Evolutionary conservation across 2,329 filamentous ascomycete species (phyloP), one percentile per base, ranked within the genome.

Genomic region (Aspergillus sp.): DNA sequence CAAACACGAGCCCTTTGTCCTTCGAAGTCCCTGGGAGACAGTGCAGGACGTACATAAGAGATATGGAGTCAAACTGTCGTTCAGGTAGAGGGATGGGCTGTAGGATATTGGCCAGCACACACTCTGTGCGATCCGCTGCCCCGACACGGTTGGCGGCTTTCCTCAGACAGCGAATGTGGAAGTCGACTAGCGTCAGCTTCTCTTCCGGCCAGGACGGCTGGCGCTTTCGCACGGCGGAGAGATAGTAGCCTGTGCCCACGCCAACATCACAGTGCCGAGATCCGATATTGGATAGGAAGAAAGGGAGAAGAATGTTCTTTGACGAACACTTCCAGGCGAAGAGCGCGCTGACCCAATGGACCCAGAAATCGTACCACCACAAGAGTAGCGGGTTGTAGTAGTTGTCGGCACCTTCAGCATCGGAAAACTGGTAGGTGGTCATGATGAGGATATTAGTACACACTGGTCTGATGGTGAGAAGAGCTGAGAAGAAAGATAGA

Each of bases 1-100:
- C 49, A 17, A 77, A 65, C 2, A 73, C 62, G 10, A 31, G 43
- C 11, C 66, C 50, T 55, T 76, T 75, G 4, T 54, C 52, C 10
- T 51, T 32, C 3, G 51, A 44, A 1, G 66, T 64, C 0, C 66
- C 67, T 0, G 74, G 74, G 9, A 78, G 55, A 58, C 75, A 77
- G 57, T 78, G 75, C 14, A 77, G 62, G 4, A 77, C 54, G 55
- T 74, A 77, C 58, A 75, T 76, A 61, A 76, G 65, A 13, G 71
- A 72, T 47, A 80, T 72, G 1, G 74, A 74, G 56, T 76, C 71
- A 56, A 75, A 79, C 43, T 58, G 59, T 3, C 52, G 55, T 20
- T 56, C 47, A 0, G 70, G 70, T 3, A 53, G 3, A 5, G 40
- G 14, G 2, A 71, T 58, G 2, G 70, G 65, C 31, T 66, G 53